phyloP scores from a whole-genome alignment of 2,329 filamentous ascomycete genomes.

The Trichoderma koningiopsis region DNA sequence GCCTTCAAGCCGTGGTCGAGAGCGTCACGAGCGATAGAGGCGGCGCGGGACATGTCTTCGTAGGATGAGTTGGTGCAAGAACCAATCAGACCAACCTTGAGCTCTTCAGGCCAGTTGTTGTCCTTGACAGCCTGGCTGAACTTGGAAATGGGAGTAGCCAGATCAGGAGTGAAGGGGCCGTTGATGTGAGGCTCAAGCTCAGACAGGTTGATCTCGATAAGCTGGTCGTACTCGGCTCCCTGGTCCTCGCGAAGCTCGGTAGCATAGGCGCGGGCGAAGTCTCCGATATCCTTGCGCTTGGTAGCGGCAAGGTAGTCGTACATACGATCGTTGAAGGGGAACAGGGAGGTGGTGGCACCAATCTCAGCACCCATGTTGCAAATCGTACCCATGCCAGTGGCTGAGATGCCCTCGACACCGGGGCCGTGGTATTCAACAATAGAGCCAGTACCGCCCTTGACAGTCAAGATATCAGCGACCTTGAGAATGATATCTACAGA shows the following conservation, averaged over 20 bases:
- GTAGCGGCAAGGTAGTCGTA: conserved; percentile 93
- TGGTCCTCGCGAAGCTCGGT: conserved; percentile 84
- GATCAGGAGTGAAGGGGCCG: conserved; percentile 96
- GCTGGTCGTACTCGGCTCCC: conserved; percentile 90
- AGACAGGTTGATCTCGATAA: conserved; percentile 93
- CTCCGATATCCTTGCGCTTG: conserved; percentile 86
- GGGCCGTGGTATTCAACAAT: conserved; percentile 79
- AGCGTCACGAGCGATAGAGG: conserved; percentile 88
- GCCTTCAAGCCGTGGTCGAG: conserved; percentile 91
- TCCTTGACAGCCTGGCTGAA: conserved; percentile 92
- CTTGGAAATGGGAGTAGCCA: conserved; percentile 96
- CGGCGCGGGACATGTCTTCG: conserved; percentile 90
- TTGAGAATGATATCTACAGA: conserved; percentile 87
- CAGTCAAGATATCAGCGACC: conserved; percentile 93
- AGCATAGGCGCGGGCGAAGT: conserved; percentile 83
- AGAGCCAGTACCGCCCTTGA: conserved; percentile 95
- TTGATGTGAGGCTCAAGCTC: conserved; percentile 98
- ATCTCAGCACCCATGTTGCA: conserved; percentile 73
- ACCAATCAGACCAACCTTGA: conserved; percentile 96
- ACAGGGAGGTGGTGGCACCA: conserved; percentile 87
- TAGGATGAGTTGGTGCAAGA: conserved; percentile 93
- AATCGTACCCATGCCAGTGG: conserved; percentile 87
- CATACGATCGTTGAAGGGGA: conserved; percentile 98
- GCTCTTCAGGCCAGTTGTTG: conserved; percentile 93
- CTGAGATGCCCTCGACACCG: conserved; percentile 72